phyloP scores from a whole-genome alignment of 2,329 filamentous ascomycete species.

The Lecanicillium sp. region DNA sequence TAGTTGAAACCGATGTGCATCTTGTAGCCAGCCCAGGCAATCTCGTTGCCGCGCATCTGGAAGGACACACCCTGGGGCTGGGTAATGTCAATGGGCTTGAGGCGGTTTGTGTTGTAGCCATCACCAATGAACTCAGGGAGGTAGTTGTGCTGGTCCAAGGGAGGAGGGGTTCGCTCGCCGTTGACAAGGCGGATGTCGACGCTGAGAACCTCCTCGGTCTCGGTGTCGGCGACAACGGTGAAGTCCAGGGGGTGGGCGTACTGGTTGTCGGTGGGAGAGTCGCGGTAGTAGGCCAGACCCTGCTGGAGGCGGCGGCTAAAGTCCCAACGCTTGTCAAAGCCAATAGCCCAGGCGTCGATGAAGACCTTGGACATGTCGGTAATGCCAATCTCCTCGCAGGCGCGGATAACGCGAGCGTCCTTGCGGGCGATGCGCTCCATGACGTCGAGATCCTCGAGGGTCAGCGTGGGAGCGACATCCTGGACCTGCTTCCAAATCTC shows the following conservation, averaged over 20 bases:
- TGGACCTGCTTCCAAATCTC: conserved; percentile 38
- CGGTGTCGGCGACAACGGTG: conserved; percentile 33
- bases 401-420: conserved; percentile 68
- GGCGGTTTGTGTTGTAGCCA: conserved; percentile 24
- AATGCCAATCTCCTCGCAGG: conserved; percentile 68
- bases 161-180: conserved; percentile 39
- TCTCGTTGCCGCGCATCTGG: conserved; percentile 37
- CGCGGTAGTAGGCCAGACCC: conserved; percentile 75
- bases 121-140: conserved; percentile 25
- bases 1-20: conserved; percentile 68
- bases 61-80: conserved; percentile 34
- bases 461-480: conserved; percentile 47
- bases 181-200: conserved; percentile 34
- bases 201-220: conserved; percentile 40
- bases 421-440: conserved; percentile 62
- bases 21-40: conserved; percentile 59
- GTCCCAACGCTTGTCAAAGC: conserved; percentile 72
- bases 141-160: conserved; percentile 29
- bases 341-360: conserved; percentile 80
- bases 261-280: conserved; percentile 59
- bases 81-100: conserved; percentile 31
- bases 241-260: conserved; percentile 51
- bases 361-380: conserved; percentile 79
- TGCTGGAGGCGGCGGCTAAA: conserved; percentile 66
- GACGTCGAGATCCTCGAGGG: conserved; percentile 72